Evolutionary conservation across 305 asterid species (phyloP).

Genomic region (Fraxinus platypoda): DNA sequence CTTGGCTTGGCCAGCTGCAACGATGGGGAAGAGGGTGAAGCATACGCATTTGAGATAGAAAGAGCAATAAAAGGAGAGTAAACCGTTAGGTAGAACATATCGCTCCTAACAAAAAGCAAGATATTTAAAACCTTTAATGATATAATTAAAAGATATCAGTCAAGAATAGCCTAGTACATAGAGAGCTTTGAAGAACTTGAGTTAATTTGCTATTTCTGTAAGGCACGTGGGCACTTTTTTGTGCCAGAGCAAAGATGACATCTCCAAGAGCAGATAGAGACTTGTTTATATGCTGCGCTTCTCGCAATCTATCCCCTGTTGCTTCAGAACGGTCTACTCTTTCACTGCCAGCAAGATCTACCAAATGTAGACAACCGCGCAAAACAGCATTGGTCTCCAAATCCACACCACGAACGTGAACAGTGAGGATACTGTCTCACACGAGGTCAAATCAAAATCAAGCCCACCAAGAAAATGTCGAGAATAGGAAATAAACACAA

Average conservation of each 20-base stretch:
- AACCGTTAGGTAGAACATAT: not conserved
- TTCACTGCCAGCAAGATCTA: conserved; percentile 99
- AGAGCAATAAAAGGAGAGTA: conserved; percentile 1
- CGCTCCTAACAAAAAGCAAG: not conserved
- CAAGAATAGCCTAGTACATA: conserved; percentile 38
- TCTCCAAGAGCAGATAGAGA: conserved; percentile 96
- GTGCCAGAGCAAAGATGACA: conserved; percentile 66
- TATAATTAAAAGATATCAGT: conserved; percentile 3
- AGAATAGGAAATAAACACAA: conserved; percentile 2
- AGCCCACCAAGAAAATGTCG: conserved; percentile 14
- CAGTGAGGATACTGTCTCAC: conserved; percentile 73
- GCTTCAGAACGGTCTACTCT: conserved; percentile 94
- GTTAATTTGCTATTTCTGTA: conserved; percentile 63
- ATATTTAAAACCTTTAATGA: not conserved
- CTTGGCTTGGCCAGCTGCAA: conserved; percentile 93
- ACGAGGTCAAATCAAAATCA: conserved; percentile 24
- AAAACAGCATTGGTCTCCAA: conserved; percentile 69
- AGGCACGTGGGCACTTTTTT: conserved; percentile 50
- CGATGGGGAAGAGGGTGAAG: conserved; percentile 9
- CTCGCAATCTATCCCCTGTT: conserved; percentile 90
- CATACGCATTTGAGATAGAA: conserved; percentile 18
- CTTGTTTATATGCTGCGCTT: conserved; percentile 93
- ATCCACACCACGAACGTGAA: conserved; percentile 85
- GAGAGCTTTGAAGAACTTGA: conserved; percentile 55
- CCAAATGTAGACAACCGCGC: conserved; percentile 92